phyloP scores from a whole-genome alignment of 345 rosid genomes.

The Raphanus sativus region DNA sequence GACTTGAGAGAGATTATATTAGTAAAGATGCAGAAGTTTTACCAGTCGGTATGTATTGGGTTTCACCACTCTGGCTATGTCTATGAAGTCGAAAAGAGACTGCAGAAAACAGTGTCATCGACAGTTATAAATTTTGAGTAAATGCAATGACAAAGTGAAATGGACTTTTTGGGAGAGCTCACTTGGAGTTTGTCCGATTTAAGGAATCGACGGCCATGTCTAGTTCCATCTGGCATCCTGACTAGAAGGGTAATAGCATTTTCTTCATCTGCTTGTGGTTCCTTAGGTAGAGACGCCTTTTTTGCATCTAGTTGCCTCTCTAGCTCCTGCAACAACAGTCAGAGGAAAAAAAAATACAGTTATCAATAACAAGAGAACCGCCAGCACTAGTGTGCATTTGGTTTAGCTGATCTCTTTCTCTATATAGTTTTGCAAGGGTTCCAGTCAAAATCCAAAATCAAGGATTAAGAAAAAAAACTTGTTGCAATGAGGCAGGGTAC shows the following conservation, averaged over 20 bases:
- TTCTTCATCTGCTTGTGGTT: constrained; percentile 79
- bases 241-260: constrained; percentile 85
- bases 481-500: constrained; percentile 36
- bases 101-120: constrained; percentile 40
- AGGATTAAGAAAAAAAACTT: not conserved
- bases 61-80: constrained; percentile 78
- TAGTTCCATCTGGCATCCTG: constrained; percentile 90
- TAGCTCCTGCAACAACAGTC: constrained; percentile 63
- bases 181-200: constrained; percentile 82
- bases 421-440: not conserved
- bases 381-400: not conserved
- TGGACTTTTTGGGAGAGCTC: constrained; percentile 15
- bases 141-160: not conserved
- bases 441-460: not conserved
- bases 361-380: not conserved
- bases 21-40: constrained; percentile 10
- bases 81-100: constrained; percentile 93
- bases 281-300: constrained; percentile 90
- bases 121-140: constrained; percentile 7
- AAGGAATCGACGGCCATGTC: constrained; percentile 90
- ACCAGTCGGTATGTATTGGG: constrained; percentile 95
- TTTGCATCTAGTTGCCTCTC: constrained; percentile 80
- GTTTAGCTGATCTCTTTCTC: not conserved
- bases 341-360: not conserved
- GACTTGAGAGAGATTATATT: not conserved